Percentiles rank a stretch among this genome's conserved stretches.
These are phyloP conservation scores for Beauveria rudraprayagi DNA, from an alignment of 2,329 filamentous ascomycete genomes.

Conservation along the genomic window DNA sequence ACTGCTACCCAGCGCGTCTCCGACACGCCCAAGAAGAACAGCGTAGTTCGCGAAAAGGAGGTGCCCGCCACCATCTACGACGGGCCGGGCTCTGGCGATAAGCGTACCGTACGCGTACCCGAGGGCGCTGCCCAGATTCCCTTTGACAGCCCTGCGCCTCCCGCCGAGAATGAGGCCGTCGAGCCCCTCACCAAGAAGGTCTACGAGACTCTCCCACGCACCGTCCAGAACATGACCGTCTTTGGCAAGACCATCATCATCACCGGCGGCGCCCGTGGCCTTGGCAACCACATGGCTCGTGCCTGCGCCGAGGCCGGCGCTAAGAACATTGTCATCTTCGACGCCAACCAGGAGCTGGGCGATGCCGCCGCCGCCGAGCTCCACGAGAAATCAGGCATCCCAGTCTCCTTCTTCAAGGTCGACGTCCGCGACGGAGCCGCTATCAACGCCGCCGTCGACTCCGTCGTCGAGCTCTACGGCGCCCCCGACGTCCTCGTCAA, in stretches of 20 bases:
- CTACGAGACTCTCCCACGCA: constrained; percentile 51
- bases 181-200: constrained; percentile 45
- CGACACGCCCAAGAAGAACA: constrained; percentile 38
- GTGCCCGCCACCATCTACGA: constrained; percentile 48
- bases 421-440: constrained; percentile 65
- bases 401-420: constrained; percentile 70
- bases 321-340: constrained; percentile 66
- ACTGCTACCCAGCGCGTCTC: constrained; percentile 24
- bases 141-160: constrained; percentile 27
- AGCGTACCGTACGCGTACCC: constrained; percentile 47
- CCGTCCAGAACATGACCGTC: constrained; percentile 61
- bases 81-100: constrained; percentile 40
- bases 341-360: constrained; percentile 68
- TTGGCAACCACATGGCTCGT: constrained; percentile 73
- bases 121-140: constrained; percentile 33
- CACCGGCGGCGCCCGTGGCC: constrained; percentile 67
- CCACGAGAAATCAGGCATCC: constrained; percentile 63
- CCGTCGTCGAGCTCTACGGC: constrained; percentile 59
- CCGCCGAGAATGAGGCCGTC: constrained; percentile 35
- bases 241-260: constrained; percentile 64
- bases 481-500: constrained; percentile 70
- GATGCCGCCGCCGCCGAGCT: constrained; percentile 62
- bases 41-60: constrained; percentile 49
- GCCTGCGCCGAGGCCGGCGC: constrained; percentile 70
- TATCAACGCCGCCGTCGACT: constrained; percentile 61